Base-by-base conservation (phyloP, 176 grass and related monocot genomes). In the Avena sativa region DNA sequence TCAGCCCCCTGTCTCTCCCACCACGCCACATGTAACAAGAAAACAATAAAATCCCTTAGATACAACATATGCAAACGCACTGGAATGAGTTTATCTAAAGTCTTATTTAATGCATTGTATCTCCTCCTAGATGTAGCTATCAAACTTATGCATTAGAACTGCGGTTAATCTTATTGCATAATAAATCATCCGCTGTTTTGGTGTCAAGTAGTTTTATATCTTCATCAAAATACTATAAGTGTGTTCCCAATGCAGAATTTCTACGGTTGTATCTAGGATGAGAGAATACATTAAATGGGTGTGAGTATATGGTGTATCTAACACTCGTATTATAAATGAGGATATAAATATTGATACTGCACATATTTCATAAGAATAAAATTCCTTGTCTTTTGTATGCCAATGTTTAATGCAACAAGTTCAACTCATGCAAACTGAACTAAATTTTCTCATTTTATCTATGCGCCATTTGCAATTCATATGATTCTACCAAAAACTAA, bases 301-400 rank as follows among this genome's bases (percentile, higher is more conserved):
- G 72, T 32, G 53, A 53, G 49, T 52, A 55, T 76, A 76, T 55
- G 25, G 50, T 32, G 49, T 76, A 55, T 55, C 74, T 76, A 76
- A 76, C 25, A 28, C 72, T 51, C 23, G 23, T 76, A 52, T 76
- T 76, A 77, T 36, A 56, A 30, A 28, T 1, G 13, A 16, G 46
- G 11, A 74, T 12, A 50, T 14, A 74, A 74, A 74, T 14, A 74
- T 25, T 26, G n/a, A 74, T 49, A 46, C 19, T 21, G 32, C 7
- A 19, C 38, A 72, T 21, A 47, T 28, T 49, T 66, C 71, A 49
- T 21, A 23, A 48, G n/a, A 74, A 74, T 25, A 75, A 17, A 52
- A 2, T 16, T 75, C 71, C 71, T 26, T 51, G 44, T 13, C 0
- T 5, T 49, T 14, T 74, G 16, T 16, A 28, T 16, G 36, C 72